Evolutionary conservation across 768 basidiomycete species (phyloP).

Genomic region (Panaeolus papilionaceus): DNA sequence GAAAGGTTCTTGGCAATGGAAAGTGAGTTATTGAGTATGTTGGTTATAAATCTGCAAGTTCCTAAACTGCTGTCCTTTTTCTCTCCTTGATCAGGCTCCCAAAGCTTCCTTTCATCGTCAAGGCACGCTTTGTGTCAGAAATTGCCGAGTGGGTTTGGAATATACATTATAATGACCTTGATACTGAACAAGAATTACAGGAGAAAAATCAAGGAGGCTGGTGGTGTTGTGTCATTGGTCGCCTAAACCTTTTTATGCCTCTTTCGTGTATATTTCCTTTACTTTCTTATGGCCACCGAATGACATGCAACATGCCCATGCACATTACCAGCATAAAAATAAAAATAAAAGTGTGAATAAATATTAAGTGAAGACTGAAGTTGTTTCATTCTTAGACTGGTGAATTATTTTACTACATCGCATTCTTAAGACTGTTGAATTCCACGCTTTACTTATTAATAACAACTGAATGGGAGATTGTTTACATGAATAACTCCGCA

Average conservation of each 20-base stretch:
- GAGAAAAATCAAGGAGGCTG: conserved; percentile 89
- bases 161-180: not conserved
- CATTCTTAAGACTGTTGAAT: not conserved
- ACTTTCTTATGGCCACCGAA: conserved; percentile 32
- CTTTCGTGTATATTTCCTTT: conserved; percentile 34
- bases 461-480: not conserved
- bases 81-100: conserved; percentile 63
- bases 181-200: conserved; percentile 32
- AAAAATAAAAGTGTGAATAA: not conserved
- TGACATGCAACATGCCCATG: conserved; percentile 34
- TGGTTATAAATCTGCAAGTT: not conserved
- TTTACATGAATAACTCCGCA: conserved; percentile 9
- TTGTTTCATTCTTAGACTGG: too few relatives aligned
- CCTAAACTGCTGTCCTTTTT: not conserved
- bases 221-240: conserved; percentile 91
- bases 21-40: conserved; percentile 52
- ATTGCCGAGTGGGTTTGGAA: conserved; percentile 71
- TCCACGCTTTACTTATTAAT: not conserved
- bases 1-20: conserved; percentile 96
- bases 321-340: not conserved
- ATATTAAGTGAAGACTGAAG: not conserved
- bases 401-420: too few relatives aligned
- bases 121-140: conserved; percentile 93
- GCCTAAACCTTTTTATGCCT: conserved; percentile 61
- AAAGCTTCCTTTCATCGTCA: conserved; percentile 94